Evolutionary conservation across 495 filamentous ascomycete genomes (phyloP).

Genomic region (Parachaetomium inaequale): DNA sequence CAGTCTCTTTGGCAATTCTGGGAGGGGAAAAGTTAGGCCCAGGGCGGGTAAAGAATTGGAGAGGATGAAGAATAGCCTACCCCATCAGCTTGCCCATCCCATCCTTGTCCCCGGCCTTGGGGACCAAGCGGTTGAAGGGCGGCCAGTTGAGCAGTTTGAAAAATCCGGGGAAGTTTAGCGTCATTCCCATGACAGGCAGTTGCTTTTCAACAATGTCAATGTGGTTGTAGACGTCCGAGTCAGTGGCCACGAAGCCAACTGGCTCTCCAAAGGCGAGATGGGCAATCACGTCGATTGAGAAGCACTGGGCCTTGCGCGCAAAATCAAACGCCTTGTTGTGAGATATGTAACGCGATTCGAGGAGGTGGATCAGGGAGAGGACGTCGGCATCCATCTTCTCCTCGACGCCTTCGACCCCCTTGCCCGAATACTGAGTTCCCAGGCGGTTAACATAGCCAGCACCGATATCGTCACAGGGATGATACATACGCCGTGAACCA

Average conservation of each 20-base stretch:
- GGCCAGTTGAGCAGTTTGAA: conserved; percentile 16
- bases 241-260: conserved; percentile 33
- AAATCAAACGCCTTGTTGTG: conserved; percentile 36
- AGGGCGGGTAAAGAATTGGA: background rate
- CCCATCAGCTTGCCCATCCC: conserved; percentile 27
- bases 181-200: conserved; percentile 14
- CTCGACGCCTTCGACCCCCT: conserved; percentile 1
- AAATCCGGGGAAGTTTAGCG: conserved; percentile 18
- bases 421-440: background rate
- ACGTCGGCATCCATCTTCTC: background rate
- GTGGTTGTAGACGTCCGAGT: conserved; percentile 28
- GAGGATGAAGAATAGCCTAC: background rate
- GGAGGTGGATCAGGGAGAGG: background rate
- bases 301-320: conserved; percentile 30
- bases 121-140: conserved; percentile 18
- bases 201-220: conserved; percentile 23
- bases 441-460: background rate
- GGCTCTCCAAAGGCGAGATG: conserved; percentile 31
- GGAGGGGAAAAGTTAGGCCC: background rate
- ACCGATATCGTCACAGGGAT: background rate
- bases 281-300: conserved; percentile 18
- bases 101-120: conserved; percentile 17
- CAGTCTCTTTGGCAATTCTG: conserved; percentile 24
- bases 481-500: conserved; percentile 3
- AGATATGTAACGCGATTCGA: conserved; percentile 5